phyloP scores from a whole-genome alignment of 2,329 filamentous ascomycete genomes.

The Helicocarpus griseus region DNA sequence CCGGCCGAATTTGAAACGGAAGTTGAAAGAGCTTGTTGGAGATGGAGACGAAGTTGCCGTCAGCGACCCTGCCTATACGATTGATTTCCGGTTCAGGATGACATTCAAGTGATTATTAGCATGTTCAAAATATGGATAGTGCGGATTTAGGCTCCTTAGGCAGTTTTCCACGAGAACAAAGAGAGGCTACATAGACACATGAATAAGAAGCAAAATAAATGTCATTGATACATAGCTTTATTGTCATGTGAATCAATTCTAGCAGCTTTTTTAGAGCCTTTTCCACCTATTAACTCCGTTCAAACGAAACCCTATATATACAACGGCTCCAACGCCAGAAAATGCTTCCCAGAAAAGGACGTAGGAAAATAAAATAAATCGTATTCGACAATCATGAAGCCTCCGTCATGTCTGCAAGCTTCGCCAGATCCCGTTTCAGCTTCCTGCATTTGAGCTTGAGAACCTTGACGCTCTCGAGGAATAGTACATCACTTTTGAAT shows the following conservation, averaged over 20 bases:
- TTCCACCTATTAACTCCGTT: constrained; percentile 1
- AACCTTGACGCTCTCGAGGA: constrained; percentile 77
- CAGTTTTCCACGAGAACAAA: not conserved
- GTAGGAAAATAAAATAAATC: constrained; percentile 6
- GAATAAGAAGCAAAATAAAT: not conserved
- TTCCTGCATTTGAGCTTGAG: constrained; percentile 69
- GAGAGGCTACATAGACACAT: not conserved
- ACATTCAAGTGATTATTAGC: constrained; percentile 36
- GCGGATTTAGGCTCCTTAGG: not conserved
- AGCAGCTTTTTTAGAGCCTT: not conserved
- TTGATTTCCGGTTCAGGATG: constrained; percentile 55
- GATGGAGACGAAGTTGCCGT: constrained; percentile 85
- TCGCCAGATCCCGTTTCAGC: constrained; percentile 36
- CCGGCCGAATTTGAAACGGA: constrained; percentile 68
- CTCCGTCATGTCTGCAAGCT: constrained; percentile 28
- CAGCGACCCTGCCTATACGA: constrained; percentile 78
- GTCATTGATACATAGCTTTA: not conserved
- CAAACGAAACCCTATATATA: not conserved
- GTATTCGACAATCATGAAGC: constrained; percentile 7
- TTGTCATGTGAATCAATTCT: not conserved
- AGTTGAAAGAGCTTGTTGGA: constrained; percentile 63
- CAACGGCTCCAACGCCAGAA: constrained; percentile 24
- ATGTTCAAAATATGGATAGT: not conserved
- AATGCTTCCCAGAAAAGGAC: constrained; percentile 26
- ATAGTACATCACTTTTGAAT: constrained; percentile 86